These are phyloP conservation scores for Pseudogymnoascus sp. DNA, from an alignment of 2,329 filamentous ascomycete genomes.

Conservation along the genomic window DNA sequence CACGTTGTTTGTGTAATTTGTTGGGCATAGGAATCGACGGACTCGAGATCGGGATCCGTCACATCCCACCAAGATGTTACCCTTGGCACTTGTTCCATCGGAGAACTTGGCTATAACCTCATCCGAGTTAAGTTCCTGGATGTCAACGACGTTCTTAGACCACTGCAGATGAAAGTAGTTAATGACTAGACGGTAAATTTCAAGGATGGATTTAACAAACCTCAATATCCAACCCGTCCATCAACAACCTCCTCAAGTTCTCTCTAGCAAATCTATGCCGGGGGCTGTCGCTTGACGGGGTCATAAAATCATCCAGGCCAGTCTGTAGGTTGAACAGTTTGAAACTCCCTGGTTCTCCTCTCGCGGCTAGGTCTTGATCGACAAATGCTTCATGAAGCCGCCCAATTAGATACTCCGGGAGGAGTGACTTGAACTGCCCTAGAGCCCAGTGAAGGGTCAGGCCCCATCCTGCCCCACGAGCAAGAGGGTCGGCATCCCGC, in stretches of 20 bases:
- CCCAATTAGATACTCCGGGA: slow-evolving; percentile 38
- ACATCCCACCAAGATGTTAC: slow-evolving; percentile 39
- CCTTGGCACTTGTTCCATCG: slow-evolving; percentile 35
- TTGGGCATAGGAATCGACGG: slow-evolving; percentile 27
- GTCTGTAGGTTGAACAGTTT: slow-evolving; percentile 49
- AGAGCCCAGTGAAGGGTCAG: slow-evolving; percentile 21
- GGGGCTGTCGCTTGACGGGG: slow-evolving; percentile 25
- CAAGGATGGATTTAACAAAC: slow-evolving; percentile 14
- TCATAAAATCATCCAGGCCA: slow-evolving; percentile 31
- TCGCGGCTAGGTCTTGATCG: slow-evolving; percentile 38
- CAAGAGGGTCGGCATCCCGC: slow-evolving; percentile 25
- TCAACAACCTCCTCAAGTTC: slow-evolving; percentile 28
- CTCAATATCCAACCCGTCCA: slow-evolving; percentile 28
- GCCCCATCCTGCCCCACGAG: slow-evolving; percentile 26
- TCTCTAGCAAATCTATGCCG: slow-evolving; percentile 27
- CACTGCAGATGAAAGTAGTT: slow-evolving; percentile 30
- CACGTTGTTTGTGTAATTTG: slow-evolving; percentile 12
- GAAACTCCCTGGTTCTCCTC: slow-evolving; percentile 40
- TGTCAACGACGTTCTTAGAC: slow-evolving; percentile 29
- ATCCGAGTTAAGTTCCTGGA: slow-evolving; percentile 28
- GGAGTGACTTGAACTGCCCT: slow-evolving; percentile 36
- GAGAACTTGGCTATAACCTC: slow-evolving; percentile 35
- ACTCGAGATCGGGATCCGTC: slow-evolving; percentile 37
- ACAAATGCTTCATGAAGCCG: slow-evolving; percentile 44
- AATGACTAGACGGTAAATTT: slow-evolving; percentile 14